Base-by-base conservation (phyloP, 345 rosid species). In the Erodium maritimum region DNA sequence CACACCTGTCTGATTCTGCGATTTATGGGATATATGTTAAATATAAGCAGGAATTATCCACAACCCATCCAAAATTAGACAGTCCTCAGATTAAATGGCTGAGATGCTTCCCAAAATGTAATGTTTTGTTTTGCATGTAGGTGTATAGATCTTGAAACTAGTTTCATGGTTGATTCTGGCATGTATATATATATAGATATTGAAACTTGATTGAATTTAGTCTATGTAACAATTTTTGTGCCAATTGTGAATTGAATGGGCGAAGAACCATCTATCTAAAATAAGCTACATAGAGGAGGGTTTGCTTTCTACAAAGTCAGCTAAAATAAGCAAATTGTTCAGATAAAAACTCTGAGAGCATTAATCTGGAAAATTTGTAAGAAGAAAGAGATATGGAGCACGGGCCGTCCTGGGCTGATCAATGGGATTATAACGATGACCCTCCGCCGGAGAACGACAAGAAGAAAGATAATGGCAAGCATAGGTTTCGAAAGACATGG, bases 401-500 rank as follows among this genome's bases (percentile, higher is more conserved):
- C n/a, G 88, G 82, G 21, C 63, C 59, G 19, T 80, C 85, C 1
- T 80, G 88, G 88, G 85, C 88, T n/a, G 88, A 83, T 54, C 85
- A 80, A 69, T 80, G 88, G 88, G 88, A 83, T 51, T 60, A 54
- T 21, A n/a, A 69, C 58, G 57, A 61, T 9, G 65, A 74, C 18
- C 81, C 79, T 10, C 80, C 78, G 37, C 73, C 59, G n/a, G 63
- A 77, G n/a, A n/a, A n/a, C n/a, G n/a, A n/a, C n/a, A n/a, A n/a
- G n/a, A n/a, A n/a, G n/a, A n/a, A n/a, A n/a, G n/a, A n/a, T 3
- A 23, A 61, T 0, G 63, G 68, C 42, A 62, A 70, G 64, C 77
- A 64, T 65, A 67, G 60, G 66, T 57, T 67, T 21, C 33, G 52
- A 34, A 72, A 65, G 71, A 56, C 61, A 21, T 18, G 68, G 0